Evolutionary conservation across 176 grass and related monocot genomes (phyloP), one percentile per base, ranked within the genome.

Genomic region (Melocanna baccifera): DNA sequence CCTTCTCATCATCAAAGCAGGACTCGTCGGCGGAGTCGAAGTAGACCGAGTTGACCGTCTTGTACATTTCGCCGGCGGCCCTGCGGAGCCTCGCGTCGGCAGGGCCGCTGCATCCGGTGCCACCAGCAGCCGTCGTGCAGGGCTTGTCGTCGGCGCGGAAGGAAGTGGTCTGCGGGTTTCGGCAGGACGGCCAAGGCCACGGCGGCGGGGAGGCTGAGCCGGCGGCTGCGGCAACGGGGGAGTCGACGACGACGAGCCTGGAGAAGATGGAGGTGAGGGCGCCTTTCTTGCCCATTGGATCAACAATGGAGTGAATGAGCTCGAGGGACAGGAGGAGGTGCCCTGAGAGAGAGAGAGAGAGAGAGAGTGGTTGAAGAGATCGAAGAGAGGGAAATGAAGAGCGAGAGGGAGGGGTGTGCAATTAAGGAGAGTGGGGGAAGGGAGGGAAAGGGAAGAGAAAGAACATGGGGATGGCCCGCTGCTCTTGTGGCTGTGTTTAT

Each of bases 41-140:
- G 88, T 53, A 90, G n/a, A 84, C 88, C 71, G 88, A 90, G 85
- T 95, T 90, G 75, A 86, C 86, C 15, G 88, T 88, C 83, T 78
- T 86, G 76, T 84, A 81, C 78, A 88, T 76, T 51, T 83, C 71
- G 4, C 46, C 81, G 19, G 16, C n/a, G 28, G 71, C 41, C 63
- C 46, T 30, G 53, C 62, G 69, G 65, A 46, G 78, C 19, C 55
- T 57, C 64, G 61, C 62, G 20, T 2, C 63, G 58, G 32, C 57
- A 56, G 42, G 40, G 6, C 20, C 16, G 20, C 7, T 48, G 36
- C 53, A 39, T 42, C 42, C 63, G 8, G 41, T 14, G 14, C 52
- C 69, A 20, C 41, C 23, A 4, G 69, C 70, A 68, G 56, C 58
- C 37, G 66, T 22, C 48, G 40, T 19, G 88, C 80, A 79, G 12